phyloP scores from a whole-genome alignment of 2,329 filamentous ascomycete species.

The Myrmaecium sp. region DNA sequence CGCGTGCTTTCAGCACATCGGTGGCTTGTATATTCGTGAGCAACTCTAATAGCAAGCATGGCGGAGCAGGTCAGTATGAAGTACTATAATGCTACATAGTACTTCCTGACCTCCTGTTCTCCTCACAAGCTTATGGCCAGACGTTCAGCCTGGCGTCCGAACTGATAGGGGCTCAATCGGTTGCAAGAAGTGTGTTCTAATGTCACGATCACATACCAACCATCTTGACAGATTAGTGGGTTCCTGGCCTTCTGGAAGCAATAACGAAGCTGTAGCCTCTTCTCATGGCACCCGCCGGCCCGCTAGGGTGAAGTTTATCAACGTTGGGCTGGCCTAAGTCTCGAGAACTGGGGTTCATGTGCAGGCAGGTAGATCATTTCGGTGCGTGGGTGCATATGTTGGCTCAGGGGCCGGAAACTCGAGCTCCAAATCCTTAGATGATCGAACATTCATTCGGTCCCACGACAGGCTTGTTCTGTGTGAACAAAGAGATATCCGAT shows the following conservation, averaged over 20 bases:
- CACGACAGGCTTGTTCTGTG: conserved; percentile 19
- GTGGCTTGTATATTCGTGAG: too few species aligned
- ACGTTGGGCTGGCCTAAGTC: conserved; percentile 17
- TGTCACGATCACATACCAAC: conserved; percentile 23
- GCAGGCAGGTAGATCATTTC: too few species aligned
- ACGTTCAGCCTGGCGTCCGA: conserved; percentile 30
- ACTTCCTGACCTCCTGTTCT: conserved; percentile 28
- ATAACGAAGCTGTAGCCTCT: too few species aligned
- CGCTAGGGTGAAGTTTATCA: conserved; percentile 17
- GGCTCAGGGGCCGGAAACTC: conserved; percentile 30
- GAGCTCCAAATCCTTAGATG: conserved; percentile 26
- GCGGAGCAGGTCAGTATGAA: conserved; percentile 24
- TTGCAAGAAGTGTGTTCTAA: conserved; percentile 26
- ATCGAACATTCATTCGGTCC: conserved; percentile 30
- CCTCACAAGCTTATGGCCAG: conserved; percentile 28
- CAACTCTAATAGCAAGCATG: too few species aligned
- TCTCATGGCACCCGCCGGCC: not conserved
- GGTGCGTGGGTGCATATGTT: too few species aligned
- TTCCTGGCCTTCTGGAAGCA: too few species aligned
- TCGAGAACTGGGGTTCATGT: too few species aligned
- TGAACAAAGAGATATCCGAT: conserved; percentile 26
- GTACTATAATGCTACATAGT: conserved; percentile 29
- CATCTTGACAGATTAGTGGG: too few species aligned
- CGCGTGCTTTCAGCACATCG: too few species aligned
- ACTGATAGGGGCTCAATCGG: conserved; percentile 26